phyloP scores from a whole-genome alignment of 164 flowering plant species.

The Amborella trichopoda region DNA sequence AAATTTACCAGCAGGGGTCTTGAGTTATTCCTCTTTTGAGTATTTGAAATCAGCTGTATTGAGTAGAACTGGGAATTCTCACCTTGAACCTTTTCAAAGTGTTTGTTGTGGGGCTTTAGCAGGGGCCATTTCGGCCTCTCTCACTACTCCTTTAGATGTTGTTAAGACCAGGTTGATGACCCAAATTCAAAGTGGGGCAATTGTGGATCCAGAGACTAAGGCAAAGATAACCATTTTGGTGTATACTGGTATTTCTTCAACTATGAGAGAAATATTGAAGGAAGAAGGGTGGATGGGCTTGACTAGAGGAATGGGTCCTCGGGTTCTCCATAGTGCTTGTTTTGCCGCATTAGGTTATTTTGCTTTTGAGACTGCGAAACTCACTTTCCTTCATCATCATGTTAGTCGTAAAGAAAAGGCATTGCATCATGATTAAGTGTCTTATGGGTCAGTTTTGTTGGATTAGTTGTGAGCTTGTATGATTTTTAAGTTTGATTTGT shows the following conservation, averaged over 20 bases:
- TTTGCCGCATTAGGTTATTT: slow-evolving; percentile 93
- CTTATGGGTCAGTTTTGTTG: no score
- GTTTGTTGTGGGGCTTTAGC: slow-evolving; percentile 93
- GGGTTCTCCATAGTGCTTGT: slow-evolving; percentile 87
- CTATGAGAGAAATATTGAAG: slow-evolving; percentile 63
- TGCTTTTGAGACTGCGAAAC: slow-evolving; percentile 97
- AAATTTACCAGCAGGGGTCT: slow-evolving; percentile 86
- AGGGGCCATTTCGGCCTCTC: slow-evolving; percentile 82
- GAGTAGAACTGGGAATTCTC: slow-evolving; percentile 29
- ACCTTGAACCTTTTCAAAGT: slow-evolving; percentile 74
- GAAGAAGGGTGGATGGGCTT: slow-evolving; percentile 93
- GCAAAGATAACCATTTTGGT: slow-evolving; percentile 36
- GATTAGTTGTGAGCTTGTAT: no score
- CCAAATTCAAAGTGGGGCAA: slow-evolving; percentile 18
- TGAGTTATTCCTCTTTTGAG: slow-evolving; percentile 95
- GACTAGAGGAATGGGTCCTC: slow-evolving; percentile 79
- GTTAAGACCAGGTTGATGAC: slow-evolving; percentile 98
- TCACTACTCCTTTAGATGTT: slow-evolving; percentile 89
- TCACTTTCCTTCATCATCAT: slow-evolving; percentile 58
- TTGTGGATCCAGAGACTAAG: slow-evolving; percentile 30
- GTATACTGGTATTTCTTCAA: slow-evolving; percentile 46
- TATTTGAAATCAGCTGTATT: slow-evolving; percentile 83
- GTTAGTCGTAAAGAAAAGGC: slow-evolving; percentile 32
- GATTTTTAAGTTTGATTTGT: no score
- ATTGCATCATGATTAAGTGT: no score